Evolutionary conservation across 495 filamentous ascomycete species (phyloP).

Genomic region (Collariella sp.): DNA sequence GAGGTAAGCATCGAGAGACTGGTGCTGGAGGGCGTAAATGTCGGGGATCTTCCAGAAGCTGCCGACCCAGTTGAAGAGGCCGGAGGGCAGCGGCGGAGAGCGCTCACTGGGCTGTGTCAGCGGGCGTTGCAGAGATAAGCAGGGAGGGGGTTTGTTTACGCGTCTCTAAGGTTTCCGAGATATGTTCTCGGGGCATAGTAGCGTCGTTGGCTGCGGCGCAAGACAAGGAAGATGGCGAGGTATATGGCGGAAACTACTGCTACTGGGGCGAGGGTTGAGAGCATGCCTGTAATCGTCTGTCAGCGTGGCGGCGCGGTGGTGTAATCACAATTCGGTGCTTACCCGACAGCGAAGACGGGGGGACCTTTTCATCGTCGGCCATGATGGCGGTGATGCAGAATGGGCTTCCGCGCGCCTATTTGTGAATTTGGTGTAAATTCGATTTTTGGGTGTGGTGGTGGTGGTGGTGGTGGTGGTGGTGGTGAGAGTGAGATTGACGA

Average conservation of each 20-base stretch:
- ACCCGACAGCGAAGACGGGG: constrained; percentile 23
- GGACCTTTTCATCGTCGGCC: background rate
- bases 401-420: constrained; percentile 4
- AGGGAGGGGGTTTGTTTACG: constrained; percentile 31
- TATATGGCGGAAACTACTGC: constrained; percentile 56
- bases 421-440: background rate
- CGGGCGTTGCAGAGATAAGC: background rate
- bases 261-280: constrained; percentile 66
- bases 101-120: constrained; percentile 46
- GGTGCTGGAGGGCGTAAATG: constrained; percentile 75
- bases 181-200: constrained; percentile 87
- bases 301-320: background rate
- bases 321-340: constrained; percentile 2
- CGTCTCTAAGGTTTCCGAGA: constrained; percentile 60
- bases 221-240: constrained; percentile 61
- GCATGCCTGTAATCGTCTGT: constrained; percentile 33
- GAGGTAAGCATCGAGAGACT: constrained; percentile 83
- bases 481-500: background rate
- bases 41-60: constrained; percentile 74
- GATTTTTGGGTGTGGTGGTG: background rate
- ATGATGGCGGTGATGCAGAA: constrained; percentile 18
- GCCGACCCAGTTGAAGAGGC: constrained; percentile 65
- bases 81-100: constrained; percentile 57
- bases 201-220: constrained; percentile 62
- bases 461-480: background rate